Percentiles rank a stretch among this genome's conserved stretches.
Evolutionary conservation across 164 flowering plant genomes (phyloP).

Genomic region (Euptelea pleiosperma): DNA sequence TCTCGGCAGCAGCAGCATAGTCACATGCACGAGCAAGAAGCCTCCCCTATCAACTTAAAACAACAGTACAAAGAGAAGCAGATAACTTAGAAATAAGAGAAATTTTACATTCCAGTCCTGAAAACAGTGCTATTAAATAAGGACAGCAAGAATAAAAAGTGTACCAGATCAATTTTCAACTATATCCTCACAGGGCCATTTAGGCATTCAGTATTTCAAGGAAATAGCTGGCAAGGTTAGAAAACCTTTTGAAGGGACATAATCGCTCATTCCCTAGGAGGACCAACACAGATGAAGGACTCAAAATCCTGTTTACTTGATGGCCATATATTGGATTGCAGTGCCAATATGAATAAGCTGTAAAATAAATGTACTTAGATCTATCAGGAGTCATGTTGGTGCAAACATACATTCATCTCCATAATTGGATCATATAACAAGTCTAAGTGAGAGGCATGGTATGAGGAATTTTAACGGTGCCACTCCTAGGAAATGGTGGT

Average conservation of each 20-base stretch:
- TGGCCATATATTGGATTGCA: no score
- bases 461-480: no score
- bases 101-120: neutral
- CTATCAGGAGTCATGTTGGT: no score
- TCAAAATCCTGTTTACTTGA: no score
- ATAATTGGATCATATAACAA: no score
- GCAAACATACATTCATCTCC: no score
- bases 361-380: no score
- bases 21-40: conserved; percentile 92
- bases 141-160: neutral
- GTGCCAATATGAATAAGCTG: no score
- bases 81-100: conserved; percentile 11
- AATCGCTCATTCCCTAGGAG: no score
- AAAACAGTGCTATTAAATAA: neutral
- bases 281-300: neutral
- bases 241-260: neutral
- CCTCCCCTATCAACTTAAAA: conserved; percentile 98
- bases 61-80: conserved; percentile 39
- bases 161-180: no score
- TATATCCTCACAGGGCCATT: neutral
- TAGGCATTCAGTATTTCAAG: neutral
- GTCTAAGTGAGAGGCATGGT: no score
- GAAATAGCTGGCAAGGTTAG: neutral
- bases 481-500: no score
- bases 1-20: conserved; percentile 61